phyloP scores from a whole-genome alignment of 208 protist species.

The Phytomonas francai region DNA sequence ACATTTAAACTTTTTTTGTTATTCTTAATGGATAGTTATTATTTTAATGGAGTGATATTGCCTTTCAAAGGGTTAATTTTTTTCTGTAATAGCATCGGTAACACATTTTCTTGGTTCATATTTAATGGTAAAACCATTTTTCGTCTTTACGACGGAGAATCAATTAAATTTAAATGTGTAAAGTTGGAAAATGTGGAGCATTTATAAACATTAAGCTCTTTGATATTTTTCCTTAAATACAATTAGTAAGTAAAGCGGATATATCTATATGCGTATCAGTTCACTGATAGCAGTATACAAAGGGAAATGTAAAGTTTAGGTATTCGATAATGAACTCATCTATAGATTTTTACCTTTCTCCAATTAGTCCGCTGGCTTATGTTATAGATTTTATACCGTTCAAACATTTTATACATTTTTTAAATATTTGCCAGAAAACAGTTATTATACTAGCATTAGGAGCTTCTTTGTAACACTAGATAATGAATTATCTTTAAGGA shows the following conservation, averaged over 20 bases:
- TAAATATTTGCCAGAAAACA: neutral
- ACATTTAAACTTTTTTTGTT: neutral
- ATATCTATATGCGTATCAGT: neutral
- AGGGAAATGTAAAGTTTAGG: neutral
- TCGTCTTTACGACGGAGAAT: neutral
- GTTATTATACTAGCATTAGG: neutral
- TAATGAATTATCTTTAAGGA: constrained; percentile 1
- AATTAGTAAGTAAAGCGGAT: neutral
- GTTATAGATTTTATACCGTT: neutral
- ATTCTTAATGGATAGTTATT: neutral
- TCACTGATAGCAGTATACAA: neutral
- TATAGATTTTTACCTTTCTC: neutral
- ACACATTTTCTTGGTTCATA: neutral
- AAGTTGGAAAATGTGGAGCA: neutral
- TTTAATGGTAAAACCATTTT: neutral
- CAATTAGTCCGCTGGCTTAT: neutral
- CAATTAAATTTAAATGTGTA: neutral
- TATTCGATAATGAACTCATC: neutral
- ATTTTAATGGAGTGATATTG: neutral
- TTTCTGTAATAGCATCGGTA: neutral
- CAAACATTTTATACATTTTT: neutral
- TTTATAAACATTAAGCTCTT: neutral
- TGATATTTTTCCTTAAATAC: neutral
- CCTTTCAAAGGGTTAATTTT: neutral
- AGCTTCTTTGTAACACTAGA: constrained; percentile 1